These are phyloP conservation scores for Anthostomella pinea DNA, from an alignment of 2,329 filamentous ascomycete species.

Conservation along the genomic window DNA sequence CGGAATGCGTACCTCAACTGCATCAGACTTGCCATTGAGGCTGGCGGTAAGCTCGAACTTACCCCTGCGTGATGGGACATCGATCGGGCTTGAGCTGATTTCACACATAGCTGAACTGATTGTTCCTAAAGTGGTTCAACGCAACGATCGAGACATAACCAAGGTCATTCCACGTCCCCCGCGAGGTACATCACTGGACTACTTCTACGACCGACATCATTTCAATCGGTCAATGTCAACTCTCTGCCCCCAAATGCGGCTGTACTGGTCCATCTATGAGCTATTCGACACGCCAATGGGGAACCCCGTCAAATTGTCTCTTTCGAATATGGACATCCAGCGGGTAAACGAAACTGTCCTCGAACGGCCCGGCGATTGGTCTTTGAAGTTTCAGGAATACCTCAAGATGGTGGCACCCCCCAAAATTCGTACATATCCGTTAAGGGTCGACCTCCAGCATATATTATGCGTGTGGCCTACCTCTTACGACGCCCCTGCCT, in stretches of 20 bases:
- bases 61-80: neutral
- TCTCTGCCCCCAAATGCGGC: conserved; percentile 36
- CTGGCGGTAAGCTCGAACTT: conserved; percentile 34
- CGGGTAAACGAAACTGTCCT: conserved; percentile 1
- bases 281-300: conserved; percentile 33
- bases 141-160: conserved; percentile 30
- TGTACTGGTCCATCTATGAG: conserved; percentile 34
- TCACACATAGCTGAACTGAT: conserved; percentile 34
- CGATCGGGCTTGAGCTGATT: neutral
- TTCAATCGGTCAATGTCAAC: conserved; percentile 27
- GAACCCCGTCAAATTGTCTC: conserved; percentile 21
- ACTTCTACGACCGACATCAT: conserved; percentile 35
- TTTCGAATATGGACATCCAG: conserved; percentile 19
- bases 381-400: conserved; percentile 10
- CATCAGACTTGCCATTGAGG: conserved; percentile 45
- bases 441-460: conserved; percentile 32
- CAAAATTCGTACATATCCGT: conserved; percentile 28
- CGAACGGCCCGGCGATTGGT: neutral
- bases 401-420: conserved; percentile 26
- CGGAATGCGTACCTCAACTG: conserved; percentile 45
- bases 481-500: conserved; percentile 25
- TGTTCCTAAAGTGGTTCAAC: conserved; percentile 35
- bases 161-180: conserved; percentile 18
- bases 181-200: conserved; percentile 30
- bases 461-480: conserved; percentile 33